Conservation (phyloP, 129 eudicot species). For the Daucus carota region DNA sequence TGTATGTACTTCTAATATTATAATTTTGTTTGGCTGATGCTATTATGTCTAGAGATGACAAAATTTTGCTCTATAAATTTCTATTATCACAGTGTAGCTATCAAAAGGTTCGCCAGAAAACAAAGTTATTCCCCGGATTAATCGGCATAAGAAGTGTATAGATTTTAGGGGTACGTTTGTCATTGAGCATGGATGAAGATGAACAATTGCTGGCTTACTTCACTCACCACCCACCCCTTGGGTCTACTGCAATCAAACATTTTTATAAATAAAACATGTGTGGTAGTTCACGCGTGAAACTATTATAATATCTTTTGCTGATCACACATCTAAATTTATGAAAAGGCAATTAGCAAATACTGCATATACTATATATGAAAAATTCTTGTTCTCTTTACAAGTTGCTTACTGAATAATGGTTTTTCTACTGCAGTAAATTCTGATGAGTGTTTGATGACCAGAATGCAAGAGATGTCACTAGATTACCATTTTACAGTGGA, state of each 20-base stretch:
- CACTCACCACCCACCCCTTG: not conserved
- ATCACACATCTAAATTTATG: not conserved
- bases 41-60: not conserved
- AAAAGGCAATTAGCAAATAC: not conserved
- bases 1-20: not conserved
- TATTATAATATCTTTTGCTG: not conserved
- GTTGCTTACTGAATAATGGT: not conserved
- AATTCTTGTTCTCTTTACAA: not conserved
- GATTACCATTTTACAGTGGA: slow-evolving; percentile 96
- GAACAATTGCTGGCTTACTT: not conserved
- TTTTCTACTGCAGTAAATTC: slow-evolving; percentile 60
- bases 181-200: slow-evolving; percentile 4
- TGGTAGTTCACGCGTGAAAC: not conserved
- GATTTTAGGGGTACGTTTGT: slow-evolving; percentile 34
- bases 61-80: not conserved
- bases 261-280: not conserved
- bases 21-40: not conserved
- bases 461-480: slow-evolving; percentile 99
- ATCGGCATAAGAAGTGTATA: slow-evolving; percentile 27
- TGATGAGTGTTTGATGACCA: slow-evolving; percentile 87
- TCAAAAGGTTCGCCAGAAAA: slow-evolving; percentile 10
- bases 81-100: slow-evolving; percentile 8
- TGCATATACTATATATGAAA: not conserved
- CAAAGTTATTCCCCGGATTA: slow-evolving; percentile 15
- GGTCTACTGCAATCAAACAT: not conserved